Evolutionary conservation across 768 basidiomycete species (phyloP), one percentile per base, ranked within the genome.

Genomic region (Holtermanniella nyarrowii): DNA sequence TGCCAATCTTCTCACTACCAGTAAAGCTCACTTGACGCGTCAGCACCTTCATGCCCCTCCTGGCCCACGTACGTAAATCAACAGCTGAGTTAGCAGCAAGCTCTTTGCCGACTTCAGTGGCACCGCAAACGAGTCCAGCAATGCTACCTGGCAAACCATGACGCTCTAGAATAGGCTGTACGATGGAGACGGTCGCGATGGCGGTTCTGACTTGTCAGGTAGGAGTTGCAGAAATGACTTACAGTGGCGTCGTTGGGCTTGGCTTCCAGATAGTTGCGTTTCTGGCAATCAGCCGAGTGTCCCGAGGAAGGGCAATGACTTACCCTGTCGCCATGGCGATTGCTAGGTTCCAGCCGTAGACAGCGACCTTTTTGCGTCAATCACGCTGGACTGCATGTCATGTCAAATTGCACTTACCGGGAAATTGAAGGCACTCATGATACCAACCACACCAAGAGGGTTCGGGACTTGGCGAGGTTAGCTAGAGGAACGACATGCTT

Each of bases 261-360:
- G 91, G 91, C 68, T 96, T 96, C 91, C 91, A 96, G 43, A 97
- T 70, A 0, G 88, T 91, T 1, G 88, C 83, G 70, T 97, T 96
- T 16, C 90, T 90, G 24, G 86, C 84, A 1, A 86, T 84, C 40
- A 44, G 16, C 11, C 13, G 45, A 25, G 20, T 5, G 5, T 43
- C 3, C 4, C 24, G 37, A 20, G 20, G 4, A 26, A 45, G 7
- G 44, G 7, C 5, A 10, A 20, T 11, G 3, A 26, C 53, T 26
- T 26, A 57, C 56, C 65, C 65, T 10, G 65, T 60, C 5, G 56
- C 63, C 52, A 96, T 74, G 3, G 89, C 86, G 21, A 96, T 77
- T 1, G 88, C 80, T 46, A 93, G 74, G 71, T 96, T 96, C 90
- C 90, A 89, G 63, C 20, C 64, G 47, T 63, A 63, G 1, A 66